phyloP scores from a whole-genome alignment of 129 eudicot species.

The Tagetes erecta region DNA sequence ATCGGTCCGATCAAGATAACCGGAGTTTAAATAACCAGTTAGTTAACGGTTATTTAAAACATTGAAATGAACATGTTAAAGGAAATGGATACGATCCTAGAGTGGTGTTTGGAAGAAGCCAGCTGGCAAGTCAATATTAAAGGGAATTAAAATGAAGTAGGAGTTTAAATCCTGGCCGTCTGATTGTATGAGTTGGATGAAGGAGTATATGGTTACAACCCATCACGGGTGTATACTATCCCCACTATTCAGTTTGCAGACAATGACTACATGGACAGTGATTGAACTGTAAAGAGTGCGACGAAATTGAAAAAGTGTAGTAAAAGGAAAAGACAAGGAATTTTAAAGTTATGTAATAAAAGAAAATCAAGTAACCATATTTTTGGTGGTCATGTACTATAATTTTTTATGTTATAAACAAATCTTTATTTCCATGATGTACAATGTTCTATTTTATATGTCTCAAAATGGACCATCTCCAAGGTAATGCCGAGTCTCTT shows the following conservation, averaged over 20 bases:
- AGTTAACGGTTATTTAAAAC: too few relatives aligned
- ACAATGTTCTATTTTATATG: too few relatives aligned
- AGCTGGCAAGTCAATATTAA: constrained; percentile 32
- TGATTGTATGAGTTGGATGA: constrained; percentile 12
- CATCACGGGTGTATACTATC: constrained; percentile 21
- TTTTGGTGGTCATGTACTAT: too few relatives aligned
- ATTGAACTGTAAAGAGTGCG: constrained; percentile 36
- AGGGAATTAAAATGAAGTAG: not conserved
- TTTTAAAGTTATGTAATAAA: not conserved
- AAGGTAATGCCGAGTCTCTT: too few relatives aligned
- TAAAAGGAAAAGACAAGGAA: constrained; percentile 28
- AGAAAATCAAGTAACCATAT: too few relatives aligned
- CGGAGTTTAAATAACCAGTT: too few relatives aligned
- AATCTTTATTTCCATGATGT: too few relatives aligned
- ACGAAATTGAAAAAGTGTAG: constrained; percentile 19
- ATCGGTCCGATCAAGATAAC: too few relatives aligned
- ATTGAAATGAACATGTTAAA: too few relatives aligned
- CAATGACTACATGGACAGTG: constrained; percentile 29
- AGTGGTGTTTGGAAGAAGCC: not conserved
- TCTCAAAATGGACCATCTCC: too few relatives aligned
- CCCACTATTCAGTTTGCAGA: constrained; percentile 25
- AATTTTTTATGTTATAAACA: too few relatives aligned
- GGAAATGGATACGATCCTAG: too few relatives aligned
- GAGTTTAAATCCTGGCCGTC: constrained; percentile 25
- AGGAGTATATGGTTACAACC: constrained; percentile 1